phyloP scores from a whole-genome alignment of 441 rosid genomes.

The Melastoma candidum region DNA sequence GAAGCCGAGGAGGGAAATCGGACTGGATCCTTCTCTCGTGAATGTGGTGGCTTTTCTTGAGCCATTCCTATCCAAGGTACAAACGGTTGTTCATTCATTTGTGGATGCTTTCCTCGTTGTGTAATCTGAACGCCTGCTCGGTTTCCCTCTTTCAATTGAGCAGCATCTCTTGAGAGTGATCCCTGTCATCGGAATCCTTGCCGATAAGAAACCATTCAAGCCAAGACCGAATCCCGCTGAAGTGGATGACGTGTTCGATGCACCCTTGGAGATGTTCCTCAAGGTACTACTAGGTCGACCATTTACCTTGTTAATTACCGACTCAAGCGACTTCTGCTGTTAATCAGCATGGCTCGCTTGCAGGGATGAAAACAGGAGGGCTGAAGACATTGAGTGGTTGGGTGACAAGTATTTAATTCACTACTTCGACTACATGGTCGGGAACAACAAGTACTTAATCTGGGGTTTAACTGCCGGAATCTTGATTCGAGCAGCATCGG shows the following conservation, averaged over 20 bases:
- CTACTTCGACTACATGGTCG: constrained; percentile 54
- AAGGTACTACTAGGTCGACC: constrained; percentile 18
- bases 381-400: constrained; percentile 79
- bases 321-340: no score
- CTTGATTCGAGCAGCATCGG: constrained; percentile 81
- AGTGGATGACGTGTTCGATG: constrained; percentile 82
- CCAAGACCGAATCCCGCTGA: constrained; percentile 69
- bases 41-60: constrained; percentile 61
- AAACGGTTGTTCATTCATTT: not conserved
- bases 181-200: constrained; percentile 77
- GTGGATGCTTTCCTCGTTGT: not conserved
- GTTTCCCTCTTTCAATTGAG: constrained; percentile 1
- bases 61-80: constrained; percentile 86
- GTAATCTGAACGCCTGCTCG: not conserved
- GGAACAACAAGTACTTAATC: constrained; percentile 43
- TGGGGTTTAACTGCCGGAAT: constrained; percentile 95
- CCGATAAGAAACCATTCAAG: constrained; percentile 36
- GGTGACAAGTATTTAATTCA: constrained; percentile 74
- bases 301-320: constrained; percentile 10
- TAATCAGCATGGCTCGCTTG: not conserved
- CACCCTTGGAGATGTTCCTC: constrained; percentile 85
- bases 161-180: constrained; percentile 84
- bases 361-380: constrained; percentile 77
- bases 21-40: constrained; percentile 79
- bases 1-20: constrained; percentile 94